phyloP scores from a whole-genome alignment of 2,329 filamentous ascomycete genomes.

The Pestalotiopsis sp. region DNA sequence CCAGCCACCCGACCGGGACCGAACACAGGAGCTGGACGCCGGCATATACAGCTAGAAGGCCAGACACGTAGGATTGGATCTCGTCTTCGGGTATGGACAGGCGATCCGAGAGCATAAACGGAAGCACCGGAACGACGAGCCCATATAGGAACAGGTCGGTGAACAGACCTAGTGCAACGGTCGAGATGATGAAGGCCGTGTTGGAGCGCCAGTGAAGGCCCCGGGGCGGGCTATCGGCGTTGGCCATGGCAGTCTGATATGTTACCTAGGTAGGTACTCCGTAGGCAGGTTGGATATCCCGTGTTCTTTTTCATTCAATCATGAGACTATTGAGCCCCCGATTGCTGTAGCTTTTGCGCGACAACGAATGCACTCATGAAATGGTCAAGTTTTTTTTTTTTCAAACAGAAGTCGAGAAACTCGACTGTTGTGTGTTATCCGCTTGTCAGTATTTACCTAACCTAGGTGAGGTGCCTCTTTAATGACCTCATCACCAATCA shows the following conservation, averaged over 20 bases:
- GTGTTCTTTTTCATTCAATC: no score
- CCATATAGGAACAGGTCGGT: constrained; percentile 64
- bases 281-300: no score
- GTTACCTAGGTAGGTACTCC: neutral
- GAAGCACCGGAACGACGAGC: constrained; percentile 59
- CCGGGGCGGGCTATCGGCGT: constrained; percentile 19
- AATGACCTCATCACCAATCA: constrained; percentile 11
- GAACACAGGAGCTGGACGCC: constrained; percentile 53
- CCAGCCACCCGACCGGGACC: constrained; percentile 54
- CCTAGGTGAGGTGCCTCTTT: neutral
- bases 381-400: no score
- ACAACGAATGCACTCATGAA: no score
- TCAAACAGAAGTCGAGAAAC: no score
- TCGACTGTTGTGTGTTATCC: neutral
- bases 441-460: no score
- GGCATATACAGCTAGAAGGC: constrained; percentile 56
- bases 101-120: constrained; percentile 57
- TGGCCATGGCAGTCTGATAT: neutral
- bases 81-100: constrained; percentile 47
- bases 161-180: constrained; percentile 57
- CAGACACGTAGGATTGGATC: constrained; percentile 55
- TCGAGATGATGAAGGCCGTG: constrained; percentile 59
- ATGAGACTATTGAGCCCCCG: no score
- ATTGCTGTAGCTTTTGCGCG: no score
- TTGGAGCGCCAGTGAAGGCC: constrained; percentile 53